Percentiles rank a stretch among this genome's conserved stretches.
These are phyloP conservation scores for Ceratocystis alfenasii DNA, from an alignment of 2,329 filamentous ascomycete genomes.

Conservation along the genomic window DNA sequence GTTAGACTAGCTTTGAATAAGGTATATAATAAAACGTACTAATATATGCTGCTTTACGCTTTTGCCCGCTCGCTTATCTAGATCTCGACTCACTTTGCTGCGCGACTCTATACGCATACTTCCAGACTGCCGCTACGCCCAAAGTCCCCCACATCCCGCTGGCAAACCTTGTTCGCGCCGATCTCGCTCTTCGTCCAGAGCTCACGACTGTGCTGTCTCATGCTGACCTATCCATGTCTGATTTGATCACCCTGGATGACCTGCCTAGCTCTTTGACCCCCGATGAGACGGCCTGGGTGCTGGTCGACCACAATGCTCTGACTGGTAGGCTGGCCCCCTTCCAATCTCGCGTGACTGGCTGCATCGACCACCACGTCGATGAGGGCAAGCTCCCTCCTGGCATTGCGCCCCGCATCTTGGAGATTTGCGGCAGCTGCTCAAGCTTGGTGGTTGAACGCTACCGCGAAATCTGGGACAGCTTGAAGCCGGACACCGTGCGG, in stretches of 20 bases:
- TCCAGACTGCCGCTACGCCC: slow-evolving; percentile 48
- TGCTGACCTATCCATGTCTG: slow-evolving; percentile 45
- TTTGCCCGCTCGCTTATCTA: slow-evolving; percentile 27
- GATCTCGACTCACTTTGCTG: slow-evolving; percentile 74
- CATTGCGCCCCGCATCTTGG: slow-evolving; percentile 47
- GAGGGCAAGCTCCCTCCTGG: slow-evolving; percentile 43
- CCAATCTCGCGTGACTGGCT: slow-evolving; percentile 44
- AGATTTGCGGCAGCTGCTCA: slow-evolving; percentile 59
- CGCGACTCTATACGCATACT: slow-evolving; percentile 60
- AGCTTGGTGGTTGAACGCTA: slow-evolving; percentile 55
- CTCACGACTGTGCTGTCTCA: slow-evolving; percentile 52
- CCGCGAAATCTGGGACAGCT: slow-evolving; percentile 40
- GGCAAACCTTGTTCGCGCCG: slow-evolving; percentile 55
- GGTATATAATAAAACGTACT: too few relatives aligned
- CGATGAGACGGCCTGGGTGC: slow-evolving; percentile 49
- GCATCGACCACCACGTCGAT: slow-evolving; percentile 70
- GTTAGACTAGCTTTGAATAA: too few relatives aligned
- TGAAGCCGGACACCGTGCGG: slow-evolving; percentile 26
- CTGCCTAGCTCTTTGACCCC: slow-evolving; percentile 37
- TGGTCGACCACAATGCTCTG: slow-evolving; percentile 70
- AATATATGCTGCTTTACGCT: too few relatives aligned
- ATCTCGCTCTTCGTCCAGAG: slow-evolving; percentile 62
- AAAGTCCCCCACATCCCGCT: slow-evolving; percentile 56
- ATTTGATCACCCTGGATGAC: slow-evolving; percentile 53
- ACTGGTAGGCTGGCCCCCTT: slow-evolving; percentile 49